These are phyloP conservation scores for Cladosporium colombiae DNA, from an alignment of 2,329 filamentous ascomycete species.

Conservation along the genomic window DNA sequence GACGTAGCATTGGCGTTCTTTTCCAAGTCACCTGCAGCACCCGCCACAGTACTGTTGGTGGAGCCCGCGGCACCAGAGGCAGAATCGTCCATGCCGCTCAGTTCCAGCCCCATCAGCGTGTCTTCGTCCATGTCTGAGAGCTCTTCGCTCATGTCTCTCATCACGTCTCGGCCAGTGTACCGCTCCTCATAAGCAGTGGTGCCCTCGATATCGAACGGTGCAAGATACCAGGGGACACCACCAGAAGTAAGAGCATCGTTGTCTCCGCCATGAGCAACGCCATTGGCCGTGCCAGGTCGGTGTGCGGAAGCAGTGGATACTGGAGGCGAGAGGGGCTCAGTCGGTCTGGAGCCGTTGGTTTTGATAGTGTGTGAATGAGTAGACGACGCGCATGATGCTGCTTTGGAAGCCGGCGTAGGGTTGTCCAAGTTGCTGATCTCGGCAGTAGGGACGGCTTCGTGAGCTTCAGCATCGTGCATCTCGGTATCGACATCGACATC, in stretches of 20 bases:
- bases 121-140: slow-evolving; percentile 91
- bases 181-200: slow-evolving; percentile 77
- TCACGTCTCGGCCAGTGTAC: slow-evolving; percentile 71
- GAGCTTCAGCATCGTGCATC: slow-evolving; percentile 35
- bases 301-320: slow-evolving; percentile 44
- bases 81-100: slow-evolving; percentile 14
- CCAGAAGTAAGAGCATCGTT: slow-evolving; percentile 58
- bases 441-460: slow-evolving; percentile 21
- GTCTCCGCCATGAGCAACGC: slow-evolving; percentile 39
- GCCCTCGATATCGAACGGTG: slow-evolving; percentile 74
- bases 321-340: slow-evolving; percentile 39
- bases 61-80: slow-evolving; percentile 8
- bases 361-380: slow-evolving; percentile 20
- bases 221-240: slow-evolving; percentile 85
- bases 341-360: slow-evolving; percentile 27
- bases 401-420: slow-evolving; percentile 29
- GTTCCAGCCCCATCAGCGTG: slow-evolving; percentile 65
- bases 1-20: neutral
- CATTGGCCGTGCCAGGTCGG: slow-evolving; percentile 36
- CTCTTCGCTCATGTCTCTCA: slow-evolving; percentile 70
- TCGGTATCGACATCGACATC: slow-evolving; percentile 31
- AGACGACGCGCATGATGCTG: slow-evolving; percentile 30
- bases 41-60: slow-evolving; percentile 3
- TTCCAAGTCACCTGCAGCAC: neutral
- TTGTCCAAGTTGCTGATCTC: slow-evolving; percentile 19